Evolutionary conservation across 352 stramenopile genomes (phyloP), one percentile per base, ranked within the genome.

Genomic region (Thalassiosira exigua): DNA sequence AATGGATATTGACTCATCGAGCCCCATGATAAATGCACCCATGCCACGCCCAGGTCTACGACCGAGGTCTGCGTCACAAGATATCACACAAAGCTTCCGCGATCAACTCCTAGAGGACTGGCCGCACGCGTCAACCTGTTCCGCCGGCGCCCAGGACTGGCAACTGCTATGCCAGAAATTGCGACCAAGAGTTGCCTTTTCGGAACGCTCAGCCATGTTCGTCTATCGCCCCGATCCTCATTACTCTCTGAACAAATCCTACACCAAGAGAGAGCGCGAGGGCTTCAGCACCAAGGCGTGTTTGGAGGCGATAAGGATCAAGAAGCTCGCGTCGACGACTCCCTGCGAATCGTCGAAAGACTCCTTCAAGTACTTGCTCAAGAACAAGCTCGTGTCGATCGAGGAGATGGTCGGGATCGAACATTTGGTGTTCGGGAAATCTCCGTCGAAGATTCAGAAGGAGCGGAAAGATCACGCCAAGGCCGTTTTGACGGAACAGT

Each of bases 361-460:
- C 17, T 48, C 53, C 9, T 3, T 62, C 53, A 62, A 12, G 53
- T 62, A 62, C 53, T 62, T 62, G 22, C 19, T 48, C 53, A n/a
- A 48, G 24, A 62, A 62, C 41, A 5, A 62, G 26, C 19, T 48
- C 42, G 21, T 62, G 7, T 44, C 36, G 14, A 7, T 44, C 27
- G 5, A 46, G 26, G 53, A 62, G n/a, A 14, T 62, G 21, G 53
- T 62, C 26, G 53, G 53, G 1, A 44, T 62, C n/a, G 53, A 62
- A 9, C 53, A 62, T 36, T 44, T 62, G 27, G 53, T 62, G 2
- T 29, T 62, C 24, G 4, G 17, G 12, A 62, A 42, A 62, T 29
- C 39, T 7, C 22, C 53, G 1, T 44, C 17, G 22, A 62, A 46
- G 27, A 41, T 44, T 5, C 42, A 22, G 26, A 62, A 62, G 53